Evolutionary conservation across 306 rosid species (phyloP).

Genomic region (Lathyrus oleraceus): DNA sequence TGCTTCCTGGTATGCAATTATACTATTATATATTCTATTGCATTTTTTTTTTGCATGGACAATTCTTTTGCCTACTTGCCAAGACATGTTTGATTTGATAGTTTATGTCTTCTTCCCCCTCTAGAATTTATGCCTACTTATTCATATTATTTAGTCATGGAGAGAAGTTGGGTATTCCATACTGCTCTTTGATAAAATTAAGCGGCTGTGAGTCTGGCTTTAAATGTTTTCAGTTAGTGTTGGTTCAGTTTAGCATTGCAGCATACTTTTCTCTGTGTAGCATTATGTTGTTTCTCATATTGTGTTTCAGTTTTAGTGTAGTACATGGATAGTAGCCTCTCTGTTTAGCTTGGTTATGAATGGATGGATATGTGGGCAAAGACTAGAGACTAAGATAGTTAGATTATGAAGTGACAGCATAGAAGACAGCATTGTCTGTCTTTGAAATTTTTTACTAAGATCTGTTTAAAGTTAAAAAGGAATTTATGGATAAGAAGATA

Average conservation of each 20-base stretch:
- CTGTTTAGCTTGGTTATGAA: neutral
- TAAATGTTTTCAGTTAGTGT: slow-evolving; percentile 1
- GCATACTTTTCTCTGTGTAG: slow-evolving; percentile 28
- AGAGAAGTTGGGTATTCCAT: neutral
- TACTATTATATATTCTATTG: neutral
- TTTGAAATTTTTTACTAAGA: neutral
- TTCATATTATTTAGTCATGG: too few relatives aligned
- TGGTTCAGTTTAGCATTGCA: slow-evolving; percentile 18
- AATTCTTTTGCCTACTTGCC: too few relatives aligned
- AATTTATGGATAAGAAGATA: slow-evolving; percentile 18
- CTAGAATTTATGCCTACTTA: too few relatives aligned
- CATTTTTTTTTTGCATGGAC: neutral
- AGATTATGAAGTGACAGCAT: neutral
- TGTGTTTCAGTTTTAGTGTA: slow-evolving; percentile 10
- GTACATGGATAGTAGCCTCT: neutral
- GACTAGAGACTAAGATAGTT: neutral
- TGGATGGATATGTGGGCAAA: slow-evolving; percentile 13
- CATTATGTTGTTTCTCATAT: neutral
- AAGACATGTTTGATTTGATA: too few relatives aligned
- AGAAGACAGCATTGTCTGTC: neutral
- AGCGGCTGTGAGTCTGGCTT: slow-evolving; percentile 10
- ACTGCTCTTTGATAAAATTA: neutral
- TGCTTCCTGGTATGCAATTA: neutral
- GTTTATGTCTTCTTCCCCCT: too few relatives aligned
- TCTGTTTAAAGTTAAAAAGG: slow-evolving; percentile 6